Evolutionary conservation across 805 yeast species (phyloP), one percentile per base, ranked within the genome.

Genomic region (Pichia exigua): DNA sequence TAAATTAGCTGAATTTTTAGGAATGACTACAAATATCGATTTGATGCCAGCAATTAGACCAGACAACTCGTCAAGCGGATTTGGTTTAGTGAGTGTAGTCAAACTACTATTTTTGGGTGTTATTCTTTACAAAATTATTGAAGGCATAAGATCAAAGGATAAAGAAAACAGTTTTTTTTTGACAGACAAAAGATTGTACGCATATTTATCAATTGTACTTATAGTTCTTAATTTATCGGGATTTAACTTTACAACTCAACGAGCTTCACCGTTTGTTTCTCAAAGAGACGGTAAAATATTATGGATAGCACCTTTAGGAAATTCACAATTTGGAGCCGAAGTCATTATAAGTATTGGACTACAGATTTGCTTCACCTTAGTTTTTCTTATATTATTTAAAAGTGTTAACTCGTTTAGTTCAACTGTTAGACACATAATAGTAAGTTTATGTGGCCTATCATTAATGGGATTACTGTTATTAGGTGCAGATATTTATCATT

Each of bases 301-400:
- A 1, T 59, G 57, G 76, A 74, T 83, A 51, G 76, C 85, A 52
- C 88, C 88, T 15, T 89, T 87, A 4, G 65, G 68, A 4, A 77
- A 75, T 51, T 81, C 81, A 72, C 92, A 85, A 66, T 81, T 85
- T 65, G 92, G 94, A 0, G 66, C 78, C 4, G 95, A 87, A 61
- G 73, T 82, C 4, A 60, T 81, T 5, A 63, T 83, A 2, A 75
- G 84, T 9, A 74, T 78, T 3, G 63, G 59, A 2, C 69, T 77
- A 56, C 87, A 86, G 59, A 55, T 75, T 7, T 57, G 66, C 0
- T 68, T 85, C 56, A 78, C 76, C 0, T 48, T 65, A 0, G 53
- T 73, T 5, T 48, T 78, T n/a, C 59, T 77, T 12, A 48, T 61
- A 0, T 63, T 85, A 44, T 68, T 77, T 11, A 57, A 52, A 39